Base-by-base conservation (phyloP, 163 green algal genomes). In the Scenedesmus sp. region DNA sequence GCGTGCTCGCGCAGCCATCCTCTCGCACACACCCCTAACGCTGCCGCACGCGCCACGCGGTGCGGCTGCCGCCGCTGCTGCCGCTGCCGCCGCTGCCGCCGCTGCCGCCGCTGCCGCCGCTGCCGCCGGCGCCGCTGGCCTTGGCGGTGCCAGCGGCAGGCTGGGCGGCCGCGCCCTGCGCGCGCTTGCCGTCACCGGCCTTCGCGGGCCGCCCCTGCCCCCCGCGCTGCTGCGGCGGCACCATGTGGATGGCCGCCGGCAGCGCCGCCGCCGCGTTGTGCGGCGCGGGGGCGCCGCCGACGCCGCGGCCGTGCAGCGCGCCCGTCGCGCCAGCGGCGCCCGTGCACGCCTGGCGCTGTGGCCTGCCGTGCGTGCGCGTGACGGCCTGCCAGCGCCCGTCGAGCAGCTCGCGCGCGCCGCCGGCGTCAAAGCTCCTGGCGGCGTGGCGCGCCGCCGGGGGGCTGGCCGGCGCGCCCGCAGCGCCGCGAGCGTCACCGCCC, bases 361-460 rank as follows among this genome's bases (percentile, higher is more conserved):
- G 63, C 9, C 3, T 17, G 2, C 63, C 63, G 42, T 60, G 42
- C 9, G 18, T 44, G 9, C 31, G n/a, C 7, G n/a, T 57, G 39
- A 72, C 24, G 20, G 63, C 42, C 44, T 51, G 24, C 63, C 63
- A 72, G 24, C 63, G 63, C 42, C 39, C 36, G 47, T 72, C 64
- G 28, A 74, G 14, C 13, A 74, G 29, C 26, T 60, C 45, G 26
- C 18, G 18, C 22, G 64, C 64, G 9, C 17, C 15, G 3, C 3
- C 13, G n/a, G 42, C 63, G 24, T 72, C 22, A 33, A 72, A 72
- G 36, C 34, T 1, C 24, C 54, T 63, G 17, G 54, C 24, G 17
- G 33, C 24, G 11, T 63, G 54, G 13, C 33, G 54, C 17, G 13
- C 33, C 13, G 33, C 33, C 54, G 13, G 11, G 24, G 11, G 17